Evolutionary conservation across 768 basidiomycete genomes (phyloP).

Genomic region (Daedaleopsis sinensis): DNA sequence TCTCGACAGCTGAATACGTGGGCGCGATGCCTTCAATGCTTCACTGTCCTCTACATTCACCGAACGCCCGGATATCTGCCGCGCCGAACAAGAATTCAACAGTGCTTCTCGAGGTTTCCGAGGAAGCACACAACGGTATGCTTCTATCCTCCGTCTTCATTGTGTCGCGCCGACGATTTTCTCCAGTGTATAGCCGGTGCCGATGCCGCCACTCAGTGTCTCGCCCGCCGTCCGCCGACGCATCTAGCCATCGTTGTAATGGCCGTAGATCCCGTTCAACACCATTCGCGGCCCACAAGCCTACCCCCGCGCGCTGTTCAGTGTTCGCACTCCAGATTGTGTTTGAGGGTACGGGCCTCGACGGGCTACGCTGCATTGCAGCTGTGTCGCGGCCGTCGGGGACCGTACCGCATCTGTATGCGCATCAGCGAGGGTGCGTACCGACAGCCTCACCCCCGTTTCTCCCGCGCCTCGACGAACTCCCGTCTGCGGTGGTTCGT

Average conservation of each 20-base stretch:
- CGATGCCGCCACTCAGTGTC: not conserved
- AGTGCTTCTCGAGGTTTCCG: constrained; percentile 1
- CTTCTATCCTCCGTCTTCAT: not conserved
- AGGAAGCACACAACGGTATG: constrained; percentile 7
- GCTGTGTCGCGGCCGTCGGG: constrained; percentile 3
- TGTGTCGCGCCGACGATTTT: constrained; percentile 5
- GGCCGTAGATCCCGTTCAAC: not conserved
- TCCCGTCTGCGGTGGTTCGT: constrained; percentile 8
- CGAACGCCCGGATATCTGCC: constrained; percentile 7
- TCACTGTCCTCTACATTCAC: not conserved
- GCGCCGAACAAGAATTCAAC: not conserved
- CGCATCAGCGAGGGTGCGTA: constrained; percentile 1
- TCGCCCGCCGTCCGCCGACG: not conserved
- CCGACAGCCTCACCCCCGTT: constrained; percentile 9
- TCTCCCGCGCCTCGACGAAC: constrained; percentile 8
- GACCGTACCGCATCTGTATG: constrained; percentile 11
- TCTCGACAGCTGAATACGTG: not conserved
- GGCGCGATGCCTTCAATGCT: not conserved
- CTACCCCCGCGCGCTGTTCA: not conserved
- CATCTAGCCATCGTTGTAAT: not conserved
- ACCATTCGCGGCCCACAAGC: not conserved
- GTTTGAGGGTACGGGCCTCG: constrained; percentile 8
- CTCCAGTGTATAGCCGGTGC: constrained; percentile 16
- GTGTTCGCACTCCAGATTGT: not conserved
- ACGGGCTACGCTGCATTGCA: not conserved